Percentiles rank a stretch among this genome's conserved stretches.
Conservation (phyloP, 805 yeast species). For the Kregervanrija fluxuum region DNA sequence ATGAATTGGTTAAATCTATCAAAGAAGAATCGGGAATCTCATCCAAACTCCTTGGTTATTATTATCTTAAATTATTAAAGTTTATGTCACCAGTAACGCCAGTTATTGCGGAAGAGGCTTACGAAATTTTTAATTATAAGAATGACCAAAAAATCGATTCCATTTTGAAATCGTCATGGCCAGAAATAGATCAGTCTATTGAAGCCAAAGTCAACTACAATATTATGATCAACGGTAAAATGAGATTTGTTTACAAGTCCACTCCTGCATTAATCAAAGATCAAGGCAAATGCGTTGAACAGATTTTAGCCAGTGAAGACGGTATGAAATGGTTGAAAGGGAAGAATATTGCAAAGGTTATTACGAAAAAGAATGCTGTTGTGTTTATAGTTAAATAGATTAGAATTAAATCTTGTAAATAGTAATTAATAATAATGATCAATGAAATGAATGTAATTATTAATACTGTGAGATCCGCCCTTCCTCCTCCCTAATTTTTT, state of each 20-base stretch:
- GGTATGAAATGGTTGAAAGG: conserved; percentile 37
- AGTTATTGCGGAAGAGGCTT: conserved; percentile 71
- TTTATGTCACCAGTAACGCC: conserved; percentile 79
- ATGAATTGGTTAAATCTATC: conserved; percentile 40
- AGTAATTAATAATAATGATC: background rate
- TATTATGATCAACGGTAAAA: conserved; percentile 70
- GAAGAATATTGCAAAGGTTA: conserved; percentile 42
- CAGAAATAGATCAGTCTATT: conserved; percentile 35
- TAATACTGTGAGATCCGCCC: no score
- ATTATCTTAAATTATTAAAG: conserved; percentile 46
- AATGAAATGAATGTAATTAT: background rate
- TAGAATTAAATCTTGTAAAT: background rate
- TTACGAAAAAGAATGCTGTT: conserved; percentile 35
- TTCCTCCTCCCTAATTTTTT: no score
- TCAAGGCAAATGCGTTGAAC: conserved; percentile 31
- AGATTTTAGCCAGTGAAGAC: conserved; percentile 26
- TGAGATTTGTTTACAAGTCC: conserved; percentile 37
- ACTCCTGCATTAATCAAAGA: conserved; percentile 30
- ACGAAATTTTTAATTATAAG: conserved; percentile 41
- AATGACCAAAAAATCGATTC: conserved; percentile 27
- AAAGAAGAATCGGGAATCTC: conserved; percentile 31
- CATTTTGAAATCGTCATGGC: conserved; percentile 60
- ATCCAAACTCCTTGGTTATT: conserved; percentile 4
- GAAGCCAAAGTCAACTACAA: conserved; percentile 38
- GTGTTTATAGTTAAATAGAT: conserved; percentile 18